phyloP scores from a whole-genome alignment of 1,284 basidiomycete genomes.

The Anthracocystis panici-leucophaei region DNA sequence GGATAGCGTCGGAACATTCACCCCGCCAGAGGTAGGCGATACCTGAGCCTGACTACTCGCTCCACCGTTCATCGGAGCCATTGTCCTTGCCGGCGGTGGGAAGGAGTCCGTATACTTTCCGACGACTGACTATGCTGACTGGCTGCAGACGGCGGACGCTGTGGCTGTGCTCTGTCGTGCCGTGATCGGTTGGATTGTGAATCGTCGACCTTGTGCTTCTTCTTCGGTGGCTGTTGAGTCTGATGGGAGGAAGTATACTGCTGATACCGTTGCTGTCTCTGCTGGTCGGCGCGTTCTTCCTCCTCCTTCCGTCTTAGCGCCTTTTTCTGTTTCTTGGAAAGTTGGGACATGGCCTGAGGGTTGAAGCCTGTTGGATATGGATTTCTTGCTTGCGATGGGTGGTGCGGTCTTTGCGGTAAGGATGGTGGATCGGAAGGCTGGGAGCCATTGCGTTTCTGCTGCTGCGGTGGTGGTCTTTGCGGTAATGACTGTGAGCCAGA shows the following conservation, averaged over 20 bases:
- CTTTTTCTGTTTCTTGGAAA: slow-evolving; percentile 8
- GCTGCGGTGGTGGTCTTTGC: slow-evolving; percentile 3
- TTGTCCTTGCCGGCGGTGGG: not conserved
- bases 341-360: not conserved
- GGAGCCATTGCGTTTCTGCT: not conserved
- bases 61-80: no score
- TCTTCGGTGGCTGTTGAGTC: not conserved
- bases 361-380: not conserved
- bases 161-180: not conserved
- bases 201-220: slow-evolving; percentile 6
- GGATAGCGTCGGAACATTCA: not conserved
- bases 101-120: slow-evolving; percentile 14
- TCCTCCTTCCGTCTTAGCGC: slow-evolving; percentile 7
- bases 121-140: not conserved
- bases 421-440: no score
- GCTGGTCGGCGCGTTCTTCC: not conserved
- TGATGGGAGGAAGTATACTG: not conserved
- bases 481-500: not conserved
- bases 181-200: not conserved
- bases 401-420: not conserved
- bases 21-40: not conserved
- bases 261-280: slow-evolving; percentile 1
- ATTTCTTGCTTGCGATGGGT: not conserved
- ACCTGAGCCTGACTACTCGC: not conserved
- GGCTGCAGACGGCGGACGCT: not conserved